Percentiles rank a stretch among this genome's conserved stretches.
Conservation (phyloP, 164 flowering plant species). For the Liriodendron chinense region DNA sequence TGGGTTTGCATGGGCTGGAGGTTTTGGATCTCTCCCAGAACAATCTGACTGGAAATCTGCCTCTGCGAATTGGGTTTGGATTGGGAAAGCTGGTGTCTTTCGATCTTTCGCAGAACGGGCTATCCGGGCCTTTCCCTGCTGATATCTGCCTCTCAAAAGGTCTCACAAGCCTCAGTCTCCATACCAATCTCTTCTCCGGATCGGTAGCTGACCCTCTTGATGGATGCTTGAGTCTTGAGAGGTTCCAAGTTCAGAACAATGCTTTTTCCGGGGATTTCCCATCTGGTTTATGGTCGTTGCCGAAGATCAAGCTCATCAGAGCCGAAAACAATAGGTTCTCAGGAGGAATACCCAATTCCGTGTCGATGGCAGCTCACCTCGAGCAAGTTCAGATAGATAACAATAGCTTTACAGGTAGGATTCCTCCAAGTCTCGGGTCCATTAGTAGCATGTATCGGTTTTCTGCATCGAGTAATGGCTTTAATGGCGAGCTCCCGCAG, state of each 20-base stretch:
- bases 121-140: slow-evolving; percentile 64
- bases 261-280: slow-evolving; percentile 68
- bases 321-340: slow-evolving; percentile 77
- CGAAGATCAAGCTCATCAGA: slow-evolving; percentile 67
- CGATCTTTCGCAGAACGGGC: slow-evolving; percentile 74
- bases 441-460: slow-evolving; percentile 68
- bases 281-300: slow-evolving; percentile 61
- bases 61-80: slow-evolving; percentile 40
- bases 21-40: slow-evolving; percentile 75
- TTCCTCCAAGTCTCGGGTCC: slow-evolving; percentile 66
- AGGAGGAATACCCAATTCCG: slow-evolving; percentile 63
- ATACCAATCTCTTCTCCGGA: slow-evolving; percentile 69
- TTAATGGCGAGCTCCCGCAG: slow-evolving; percentile 69
- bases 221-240: slow-evolving; percentile 65
- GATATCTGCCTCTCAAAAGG: slow-evolving; percentile 52
- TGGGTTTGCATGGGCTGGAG: slow-evolving; percentile 44
- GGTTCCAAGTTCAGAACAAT: slow-evolving; percentile 77
- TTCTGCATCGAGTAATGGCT: slow-evolving; percentile 68
- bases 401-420: slow-evolving; percentile 59
- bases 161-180: slow-evolving; percentile 50
- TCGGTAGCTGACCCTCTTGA: slow-evolving; percentile 41
- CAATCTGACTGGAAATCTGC: slow-evolving; percentile 63
- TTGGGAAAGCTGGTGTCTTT: slow-evolving; percentile 51
- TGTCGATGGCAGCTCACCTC: slow-evolving; percentile 54
- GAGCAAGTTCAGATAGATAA: slow-evolving; percentile 93